Base-by-base conservation (phyloP, 1,284 basidiomycete species). In the Cutaneotrichosporon cavernicola region DNA sequence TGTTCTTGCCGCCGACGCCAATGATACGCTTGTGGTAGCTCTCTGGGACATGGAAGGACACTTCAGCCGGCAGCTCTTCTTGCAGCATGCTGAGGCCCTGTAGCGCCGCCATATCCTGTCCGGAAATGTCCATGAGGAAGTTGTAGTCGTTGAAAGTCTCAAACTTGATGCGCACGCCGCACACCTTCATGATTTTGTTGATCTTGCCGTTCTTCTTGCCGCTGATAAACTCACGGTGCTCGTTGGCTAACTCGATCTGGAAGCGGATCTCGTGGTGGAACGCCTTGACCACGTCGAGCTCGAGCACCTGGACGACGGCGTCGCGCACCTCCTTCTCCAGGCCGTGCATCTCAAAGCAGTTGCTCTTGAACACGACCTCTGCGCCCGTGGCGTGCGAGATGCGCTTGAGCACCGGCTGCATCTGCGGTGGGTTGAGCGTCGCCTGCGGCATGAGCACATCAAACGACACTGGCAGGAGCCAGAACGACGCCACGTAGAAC, bases 1-100 rank as follows among this genome's bases (percentile, higher is more conserved):
- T 99, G 81, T 96, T 99, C 76, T 95, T 91, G 36, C 96, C 96
- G 51, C 94, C 96, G 31, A 98, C 96, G 66, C 96, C 96, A 72
- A 99, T 99, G 79, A 99, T 99, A 67, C 97, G 91, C 82, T 99
- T 99, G 84, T 99, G 96, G 80, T 98, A 99, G 58, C 89, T 88
- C 81, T 99, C 96, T 26, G 97, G 96, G 9, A 99, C 94, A 81
- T 98, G 95, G 86, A 99, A 99, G 30, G 94, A 97, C 60, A 97
- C 91, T 81, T 99, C 96, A n/a, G 97, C 95, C 1, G 96, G 96
- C 21, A 99, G 83, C 81, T 99, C 96, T 79, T 98, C 96, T 81
- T 97, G 93, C 32, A 99, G 83, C 67, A 97, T 85, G 6, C 88
- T 88, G 52, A 98, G 84, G 22, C 97, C 94, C 74, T 93, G 90